Conservation (phyloP, 192 early-diverging fungal species). For the Diversispora eburnea region DNA sequence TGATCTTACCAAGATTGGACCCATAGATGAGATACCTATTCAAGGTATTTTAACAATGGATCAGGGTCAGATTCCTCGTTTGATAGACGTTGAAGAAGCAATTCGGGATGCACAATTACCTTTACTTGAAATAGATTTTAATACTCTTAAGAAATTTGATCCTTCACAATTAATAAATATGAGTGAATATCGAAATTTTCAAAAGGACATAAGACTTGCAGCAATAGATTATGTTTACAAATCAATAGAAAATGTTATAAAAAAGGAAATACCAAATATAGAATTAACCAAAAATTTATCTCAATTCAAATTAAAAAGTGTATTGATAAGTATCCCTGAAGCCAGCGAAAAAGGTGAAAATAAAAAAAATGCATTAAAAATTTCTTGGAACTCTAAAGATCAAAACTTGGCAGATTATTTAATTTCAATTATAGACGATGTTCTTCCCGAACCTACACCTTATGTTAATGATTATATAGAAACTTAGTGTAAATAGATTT, state of each 20-base stretch:
- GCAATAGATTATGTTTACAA: constrained; percentile 39
- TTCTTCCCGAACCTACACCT: too few species aligned
- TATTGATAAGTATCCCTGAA: constrained; percentile 34
- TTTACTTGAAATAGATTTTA: constrained; percentile 38
- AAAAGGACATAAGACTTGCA: background rate
- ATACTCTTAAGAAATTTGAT: constrained; percentile 37
- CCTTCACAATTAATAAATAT: constrained; percentile 27
- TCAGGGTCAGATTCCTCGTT: constrained; percentile 35
- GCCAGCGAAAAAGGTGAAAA: constrained; percentile 31
- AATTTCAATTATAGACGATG: constrained; percentile 49
- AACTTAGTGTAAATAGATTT: too few species aligned
- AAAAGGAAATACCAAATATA: constrained; percentile 26
- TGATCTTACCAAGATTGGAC: constrained; percentile 23
- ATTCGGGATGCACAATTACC: constrained; percentile 33
- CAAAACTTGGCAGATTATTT: constrained; percentile 62
- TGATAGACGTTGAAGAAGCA: constrained; percentile 39
- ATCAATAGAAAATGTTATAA: constrained; percentile 33
- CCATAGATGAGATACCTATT: constrained; percentile 40
- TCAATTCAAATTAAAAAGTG: constrained; percentile 17
- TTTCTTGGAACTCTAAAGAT: constrained; percentile 66
- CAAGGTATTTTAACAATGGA: constrained; percentile 46
- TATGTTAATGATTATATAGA: too few species aligned
- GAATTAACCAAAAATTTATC: constrained; percentile 1
- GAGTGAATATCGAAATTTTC: constrained; percentile 5
- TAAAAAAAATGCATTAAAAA: constrained; percentile 35